Conservation (phyloP, 31 red algal genomes). For the Pterothamnion heteromorphum region DNA sequence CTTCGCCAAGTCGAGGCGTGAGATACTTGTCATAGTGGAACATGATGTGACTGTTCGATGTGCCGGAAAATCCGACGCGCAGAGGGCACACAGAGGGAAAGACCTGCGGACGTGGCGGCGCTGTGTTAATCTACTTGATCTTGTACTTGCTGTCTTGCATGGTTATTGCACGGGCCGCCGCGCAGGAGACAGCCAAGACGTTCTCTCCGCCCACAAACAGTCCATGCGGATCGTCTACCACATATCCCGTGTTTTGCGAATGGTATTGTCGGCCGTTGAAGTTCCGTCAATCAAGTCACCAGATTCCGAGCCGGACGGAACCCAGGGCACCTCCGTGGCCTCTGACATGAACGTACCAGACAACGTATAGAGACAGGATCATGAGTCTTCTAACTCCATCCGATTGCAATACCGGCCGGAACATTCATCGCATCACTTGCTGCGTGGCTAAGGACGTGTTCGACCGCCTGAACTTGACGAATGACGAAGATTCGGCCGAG, state of each 20-base stretch:
- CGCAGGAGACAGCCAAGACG: not conserved
- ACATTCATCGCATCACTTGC: not conserved
- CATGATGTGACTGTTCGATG: too few species aligned
- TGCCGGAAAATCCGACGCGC: too few species aligned
- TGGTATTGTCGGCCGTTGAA: not conserved
- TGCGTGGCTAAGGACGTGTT: not conserved
- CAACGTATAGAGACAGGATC: not conserved
- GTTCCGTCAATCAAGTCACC: not conserved
- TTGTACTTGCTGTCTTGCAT: too few species aligned
- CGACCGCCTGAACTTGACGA: not conserved
- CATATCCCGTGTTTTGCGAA: not conserved
- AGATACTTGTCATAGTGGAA: too few species aligned
- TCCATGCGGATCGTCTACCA: not conserved
- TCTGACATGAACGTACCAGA: not conserved
- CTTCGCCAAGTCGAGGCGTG: too few species aligned
- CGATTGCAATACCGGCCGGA: too few species aligned
- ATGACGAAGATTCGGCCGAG: not conserved
- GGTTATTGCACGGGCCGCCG: too few species aligned
- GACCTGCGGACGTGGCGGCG: too few species aligned
- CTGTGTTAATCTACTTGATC: too few species aligned
- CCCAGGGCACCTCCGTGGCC: not conserved
- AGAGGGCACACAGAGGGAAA: too few species aligned
- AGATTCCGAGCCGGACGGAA: not conserved
- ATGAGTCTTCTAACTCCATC: not conserved
- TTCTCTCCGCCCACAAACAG: not conserved